These are phyloP conservation scores for Cryptococcus sp. DNA, from an alignment of 1,284 basidiomycete genomes.

Conservation along the genomic window DNA sequence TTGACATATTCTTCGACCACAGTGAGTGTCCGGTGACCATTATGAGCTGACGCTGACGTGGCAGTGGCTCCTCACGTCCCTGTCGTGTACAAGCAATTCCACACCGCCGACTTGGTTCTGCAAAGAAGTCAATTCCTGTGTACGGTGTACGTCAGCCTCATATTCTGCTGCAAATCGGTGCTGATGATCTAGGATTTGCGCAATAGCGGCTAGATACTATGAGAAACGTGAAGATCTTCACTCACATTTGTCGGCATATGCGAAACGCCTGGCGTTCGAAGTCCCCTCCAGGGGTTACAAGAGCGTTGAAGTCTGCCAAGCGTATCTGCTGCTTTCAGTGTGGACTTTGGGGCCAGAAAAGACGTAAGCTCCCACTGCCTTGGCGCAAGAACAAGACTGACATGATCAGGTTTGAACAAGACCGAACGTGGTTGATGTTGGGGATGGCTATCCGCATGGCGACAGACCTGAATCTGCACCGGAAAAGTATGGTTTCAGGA, in stretches of 20 bases:
- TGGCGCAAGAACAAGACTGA: background rate
- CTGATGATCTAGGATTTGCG: constrained; percentile 58
- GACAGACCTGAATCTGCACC: constrained; percentile 90
- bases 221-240: constrained; percentile 77
- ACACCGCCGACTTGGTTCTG: constrained; percentile 86
- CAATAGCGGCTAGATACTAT: constrained; percentile 89
- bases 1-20: constrained; percentile 70
- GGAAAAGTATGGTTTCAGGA: constrained; percentile 68
- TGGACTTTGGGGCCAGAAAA: constrained; percentile 91
- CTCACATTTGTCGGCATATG: constrained; percentile 70
- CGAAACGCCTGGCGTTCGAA: constrained; percentile 86
- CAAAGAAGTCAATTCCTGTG: constrained; percentile 87
- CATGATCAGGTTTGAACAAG: constrained; percentile 71
- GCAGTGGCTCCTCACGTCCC: constrained; percentile 45
- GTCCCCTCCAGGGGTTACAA: constrained; percentile 77
- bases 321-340: constrained; percentile 72
- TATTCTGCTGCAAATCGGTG: background rate
- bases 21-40: constrained; percentile 25
- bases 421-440: constrained; percentile 81
- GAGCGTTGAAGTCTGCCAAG: constrained; percentile 90
- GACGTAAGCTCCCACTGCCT: constrained; percentile 45
- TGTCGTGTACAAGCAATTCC: constrained; percentile 75
- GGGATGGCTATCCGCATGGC: constrained; percentile 68
- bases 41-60: constrained; percentile 4
- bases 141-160: constrained; percentile 67